Base-by-base conservation (phyloP, 257 asterid species). In the Henckelia pumila region DNA sequence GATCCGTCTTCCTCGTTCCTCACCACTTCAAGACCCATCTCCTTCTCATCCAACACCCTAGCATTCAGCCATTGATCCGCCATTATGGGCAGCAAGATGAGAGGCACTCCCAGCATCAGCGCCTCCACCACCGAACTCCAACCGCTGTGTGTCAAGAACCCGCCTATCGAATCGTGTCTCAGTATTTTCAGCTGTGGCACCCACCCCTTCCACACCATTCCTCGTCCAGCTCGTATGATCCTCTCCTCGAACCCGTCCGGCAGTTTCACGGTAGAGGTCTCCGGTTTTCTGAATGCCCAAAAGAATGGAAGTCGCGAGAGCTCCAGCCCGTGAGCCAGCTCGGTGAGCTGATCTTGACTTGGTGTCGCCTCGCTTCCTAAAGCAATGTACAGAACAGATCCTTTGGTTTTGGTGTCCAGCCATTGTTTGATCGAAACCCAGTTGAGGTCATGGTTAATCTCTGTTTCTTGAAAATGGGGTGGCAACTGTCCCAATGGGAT, bases 51-150 rank as follows among this genome's bases (percentile, higher is more conserved):
- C 66, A 79, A n/a, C 1, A 56, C 35, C 49, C 79, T 58, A 0
- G 75, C 68, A 29, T 64, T 76, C 37, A 73, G 0, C 7, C 84
- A 79, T 57, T 70, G 77, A 4, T 79, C 84, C 11, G 70, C 68
- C 67, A 70, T 61, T 32, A 79, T 73, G 0, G 84, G 56, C 49
- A 76, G 21, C 30, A 76, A 26, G 21, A 79, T 61, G 0, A 79
- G 49, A 3, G 67, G 22, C 35, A 29, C 57, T 20, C 74, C 77
- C 40, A 50, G 63, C 11, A 49, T 58, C 30, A 75, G 20, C 2
- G 81, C 81, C 56, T 79, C 81, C 53, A 75, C 67, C 5, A 79
- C 84, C 0, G 83, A 72, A 63, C 76, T 76, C 83, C 80, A 76
- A 3, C 83, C 83, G 4, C 76, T 75, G 66, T 75, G 83, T 11